Conservation (phyloP, 495 filamentous ascomycete genomes). For the Entonaema liquescens region DNA sequence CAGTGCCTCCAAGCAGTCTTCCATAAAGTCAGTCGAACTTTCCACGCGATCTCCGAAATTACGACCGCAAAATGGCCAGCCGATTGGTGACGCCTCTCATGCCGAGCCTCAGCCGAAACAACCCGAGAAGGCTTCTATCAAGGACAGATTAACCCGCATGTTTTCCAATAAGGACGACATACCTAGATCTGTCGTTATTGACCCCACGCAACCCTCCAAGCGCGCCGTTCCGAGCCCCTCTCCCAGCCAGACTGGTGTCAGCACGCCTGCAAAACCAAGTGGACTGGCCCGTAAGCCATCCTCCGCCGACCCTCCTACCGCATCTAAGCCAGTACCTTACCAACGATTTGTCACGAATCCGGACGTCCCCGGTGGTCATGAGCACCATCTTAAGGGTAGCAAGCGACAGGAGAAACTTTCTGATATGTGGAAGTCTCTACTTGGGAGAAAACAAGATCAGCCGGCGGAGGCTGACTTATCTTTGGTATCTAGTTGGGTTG, state of each 20-base stretch:
- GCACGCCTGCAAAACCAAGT: conserved; percentile 34
- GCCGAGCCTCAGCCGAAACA: conserved; percentile 48
- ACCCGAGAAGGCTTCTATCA: conserved; percentile 58
- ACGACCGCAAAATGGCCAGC: conserved; percentile 49
- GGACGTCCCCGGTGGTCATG: conserved; percentile 69
- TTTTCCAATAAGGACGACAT: conserved; percentile 58
- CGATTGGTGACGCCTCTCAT: conserved; percentile 32
- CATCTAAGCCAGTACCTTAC: conserved; percentile 38
- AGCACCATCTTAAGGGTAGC: conserved; percentile 84
- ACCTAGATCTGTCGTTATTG: conserved; percentile 35
- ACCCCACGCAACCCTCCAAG: conserved; percentile 39
- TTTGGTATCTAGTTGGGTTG: conserved; percentile 94
- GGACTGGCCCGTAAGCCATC: conserved; percentile 42
- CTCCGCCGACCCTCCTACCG: conserved; percentile 45
- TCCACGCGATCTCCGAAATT: conserved; percentile 53
- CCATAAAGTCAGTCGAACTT: conserved; percentile 55
- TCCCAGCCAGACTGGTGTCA: conserved; percentile 33
- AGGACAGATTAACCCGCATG: conserved; percentile 60
- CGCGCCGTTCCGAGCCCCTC: conserved; percentile 40
- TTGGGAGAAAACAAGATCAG: conserved; percentile 80
- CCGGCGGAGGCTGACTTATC: conserved; percentile 83
- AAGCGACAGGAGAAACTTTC: conserved; percentile 94
- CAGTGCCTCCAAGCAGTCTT: conserved; percentile 56
- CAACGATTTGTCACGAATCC: conserved; percentile 56
- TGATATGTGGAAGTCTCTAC: conserved; percentile 86